These are phyloP conservation scores for Anisogramma anomala DNA, from an alignment of 2,329 filamentous ascomycete species.

Conservation along the genomic window DNA sequence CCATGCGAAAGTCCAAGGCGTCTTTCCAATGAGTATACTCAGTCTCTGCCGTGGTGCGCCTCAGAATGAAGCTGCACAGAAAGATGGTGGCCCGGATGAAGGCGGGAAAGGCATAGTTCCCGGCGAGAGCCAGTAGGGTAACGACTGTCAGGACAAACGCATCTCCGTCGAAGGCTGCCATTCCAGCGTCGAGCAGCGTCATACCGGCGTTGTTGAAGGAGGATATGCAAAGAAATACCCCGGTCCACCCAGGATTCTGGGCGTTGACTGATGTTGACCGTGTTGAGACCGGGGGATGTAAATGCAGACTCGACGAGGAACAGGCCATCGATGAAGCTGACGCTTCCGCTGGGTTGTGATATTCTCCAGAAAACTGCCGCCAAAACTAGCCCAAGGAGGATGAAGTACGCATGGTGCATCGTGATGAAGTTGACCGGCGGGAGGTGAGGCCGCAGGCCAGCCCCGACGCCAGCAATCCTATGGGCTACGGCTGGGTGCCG, in stretches of 20 bases:
- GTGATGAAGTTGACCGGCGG: slow-evolving; percentile 49
- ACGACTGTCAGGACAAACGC: slow-evolving; percentile 22
- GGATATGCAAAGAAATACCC: slow-evolving; percentile 42
- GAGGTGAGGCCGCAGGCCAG: slow-evolving; percentile 16
- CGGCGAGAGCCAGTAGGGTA: slow-evolving; percentile 29
- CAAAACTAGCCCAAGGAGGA: slow-evolving; percentile 39
- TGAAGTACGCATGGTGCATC: slow-evolving; percentile 56
- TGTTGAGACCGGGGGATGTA: slow-evolving; percentile 54
- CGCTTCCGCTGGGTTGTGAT: slow-evolving; percentile 36
- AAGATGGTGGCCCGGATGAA: slow-evolving; percentile 28
- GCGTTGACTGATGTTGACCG: slow-evolving; percentile 44
- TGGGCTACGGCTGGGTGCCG: not conserved
- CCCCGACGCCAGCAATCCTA: slow-evolving; percentile 3
- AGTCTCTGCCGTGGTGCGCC: slow-evolving; percentile 23
- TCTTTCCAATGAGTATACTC: slow-evolving; percentile 28
- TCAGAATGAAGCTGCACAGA: slow-evolving; percentile 13
- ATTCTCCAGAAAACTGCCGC: slow-evolving; percentile 50
- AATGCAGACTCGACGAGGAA: slow-evolving; percentile 56
- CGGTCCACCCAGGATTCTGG: slow-evolving; percentile 43
- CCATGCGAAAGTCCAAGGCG: slow-evolving; percentile 37
- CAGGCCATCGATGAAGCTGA: slow-evolving; percentile 51
- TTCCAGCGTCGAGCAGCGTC: slow-evolving; percentile 42
- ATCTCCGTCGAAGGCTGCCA: slow-evolving; percentile 34
- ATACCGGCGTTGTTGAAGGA: slow-evolving; percentile 50
- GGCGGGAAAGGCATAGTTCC: slow-evolving; percentile 41